Base-by-base conservation (phyloP, 495 filamentous ascomycete species). In the Beverwykella pulmonaria region DNA sequence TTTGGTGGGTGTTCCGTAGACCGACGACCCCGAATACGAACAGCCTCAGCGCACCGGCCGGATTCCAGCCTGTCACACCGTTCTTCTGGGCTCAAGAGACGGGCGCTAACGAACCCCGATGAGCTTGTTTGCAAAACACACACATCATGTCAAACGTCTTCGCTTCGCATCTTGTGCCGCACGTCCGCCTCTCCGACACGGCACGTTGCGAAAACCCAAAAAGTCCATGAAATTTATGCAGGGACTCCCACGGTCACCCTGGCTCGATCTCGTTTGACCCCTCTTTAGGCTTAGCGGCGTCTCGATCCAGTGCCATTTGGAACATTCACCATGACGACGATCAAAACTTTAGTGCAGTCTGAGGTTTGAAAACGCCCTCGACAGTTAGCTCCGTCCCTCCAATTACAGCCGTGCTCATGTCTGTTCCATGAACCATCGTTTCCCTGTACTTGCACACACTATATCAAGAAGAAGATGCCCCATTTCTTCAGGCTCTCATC, bases 331-430 rank as follows among this genome's bases (percentile, higher is more conserved):
- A 58, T 68, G 67, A 41, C 60, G 71, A 71, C 67, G 63, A 68
- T 71, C 68, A 67, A 67, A 69, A 67, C 61, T 70, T 67, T 59
- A 57, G 22, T 69, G 72, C 63, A 70, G 60, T 65, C 41, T 56
- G 48, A 62, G 67, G 70, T 72, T 74, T 74, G 66, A 71, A 74
- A 73, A 74, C 70, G 64, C 49, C 49, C 36, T 48, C 50, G 57
- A 57, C 67, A 67, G 61, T 39, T 67, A 34, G 10, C 65, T 52
- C 54, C 66, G 70, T 69, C 70, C 70, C 72, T 72, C 67, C 61
- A 72, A 74, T 74, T 34, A 34, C 60, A 67, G 34, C 63, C 56
- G 63, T 73, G 64, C 68, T 61, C 23, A 50, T 47, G 20, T 41
- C 41, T 55, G 68, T 27, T 26, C 60, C 60, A 32, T 20, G 54